These are phyloP conservation scores for Penicillium coprophilum DNA, from an alignment of 495 filamentous ascomycete genomes.

Conservation along the genomic window DNA sequence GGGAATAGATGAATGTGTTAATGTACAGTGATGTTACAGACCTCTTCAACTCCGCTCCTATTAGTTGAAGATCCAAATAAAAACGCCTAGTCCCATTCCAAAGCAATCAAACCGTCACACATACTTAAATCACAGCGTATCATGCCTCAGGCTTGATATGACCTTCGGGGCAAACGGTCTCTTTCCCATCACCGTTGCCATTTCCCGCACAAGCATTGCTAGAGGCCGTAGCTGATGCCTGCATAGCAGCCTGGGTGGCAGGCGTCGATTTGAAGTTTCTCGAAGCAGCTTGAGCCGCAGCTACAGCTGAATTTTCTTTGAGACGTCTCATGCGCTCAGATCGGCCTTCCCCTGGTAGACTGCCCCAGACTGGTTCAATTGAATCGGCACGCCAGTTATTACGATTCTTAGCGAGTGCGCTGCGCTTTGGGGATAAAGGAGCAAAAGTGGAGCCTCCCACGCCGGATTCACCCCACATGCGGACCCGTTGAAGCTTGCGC, in stretches of 20 bases:
- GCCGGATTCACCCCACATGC: constrained; percentile 69
- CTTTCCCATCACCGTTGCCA: constrained; percentile 4
- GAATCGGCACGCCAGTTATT: constrained; percentile 50
- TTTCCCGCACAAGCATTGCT: constrained; percentile 10
- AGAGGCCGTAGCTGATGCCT: constrained; percentile 10
- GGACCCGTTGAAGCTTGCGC: constrained; percentile 82
- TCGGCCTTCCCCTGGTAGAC: constrained; percentile 47
- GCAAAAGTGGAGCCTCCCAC: constrained; percentile 36
- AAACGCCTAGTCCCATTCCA: constrained; percentile 14
- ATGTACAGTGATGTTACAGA: constrained; percentile 18
- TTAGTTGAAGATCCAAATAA: constrained; percentile 6
- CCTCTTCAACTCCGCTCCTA: constrained; percentile 11
- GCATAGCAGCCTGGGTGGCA: constrained; percentile 17
- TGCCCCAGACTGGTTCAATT: constrained; percentile 47
- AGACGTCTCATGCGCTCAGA: constrained; percentile 44
- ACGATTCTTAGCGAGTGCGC: constrained; percentile 25
- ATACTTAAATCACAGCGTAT: background rate
- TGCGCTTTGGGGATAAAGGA: constrained; percentile 29
- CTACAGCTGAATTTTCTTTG: constrained; percentile 36
- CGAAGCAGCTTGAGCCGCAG: constrained; percentile 24
- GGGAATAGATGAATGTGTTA: constrained; percentile 21
- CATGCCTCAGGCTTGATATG: background rate
- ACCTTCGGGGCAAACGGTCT: background rate
- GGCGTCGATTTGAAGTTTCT: constrained; percentile 8
- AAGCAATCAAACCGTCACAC: background rate